phyloP scores from a whole-genome alignment of 2,329 filamentous ascomycete genomes.

The Dryadomyces quercus-mongolicae region DNA sequence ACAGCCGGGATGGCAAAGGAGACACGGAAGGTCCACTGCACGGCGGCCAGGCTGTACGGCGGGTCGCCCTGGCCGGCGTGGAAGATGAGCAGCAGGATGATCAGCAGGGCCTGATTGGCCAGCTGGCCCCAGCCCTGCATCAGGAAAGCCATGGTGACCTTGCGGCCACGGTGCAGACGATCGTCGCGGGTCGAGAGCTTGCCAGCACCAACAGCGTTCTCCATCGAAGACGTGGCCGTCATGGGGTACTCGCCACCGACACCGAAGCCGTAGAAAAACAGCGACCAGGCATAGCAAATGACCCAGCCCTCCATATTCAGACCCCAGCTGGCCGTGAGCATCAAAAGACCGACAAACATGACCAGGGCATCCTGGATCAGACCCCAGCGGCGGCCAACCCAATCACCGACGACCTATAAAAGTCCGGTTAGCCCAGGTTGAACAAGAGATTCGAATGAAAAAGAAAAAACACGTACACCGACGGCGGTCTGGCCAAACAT shows the following conservation, averaged over 20 bases:
- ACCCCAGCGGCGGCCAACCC: slow-evolving; percentile 87
- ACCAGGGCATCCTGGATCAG: slow-evolving; percentile 89
- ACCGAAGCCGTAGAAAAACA: slow-evolving; percentile 73
- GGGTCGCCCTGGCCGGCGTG: slow-evolving; percentile 65
- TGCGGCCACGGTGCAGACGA: slow-evolving; percentile 87
- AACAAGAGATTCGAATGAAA: not conserved
- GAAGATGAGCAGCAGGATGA: slow-evolving; percentile 78
- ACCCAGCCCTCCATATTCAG: slow-evolving; percentile 83
- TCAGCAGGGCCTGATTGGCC: slow-evolving; percentile 82
- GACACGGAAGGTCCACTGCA: slow-evolving; percentile 84
- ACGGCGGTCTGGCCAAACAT: slow-evolving; percentile 87
- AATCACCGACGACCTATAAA: slow-evolving; percentile 49
- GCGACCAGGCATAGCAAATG: slow-evolving; percentile 88
- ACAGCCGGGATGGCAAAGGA: slow-evolving; percentile 86
- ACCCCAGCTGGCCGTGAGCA: slow-evolving; percentile 88
- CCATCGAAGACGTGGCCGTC: slow-evolving; percentile 91
- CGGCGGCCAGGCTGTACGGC: slow-evolving; percentile 65
- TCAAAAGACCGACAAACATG: slow-evolving; percentile 87
- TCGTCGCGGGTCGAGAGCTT: slow-evolving; percentile 85
- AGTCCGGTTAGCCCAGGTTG: too few species aligned
- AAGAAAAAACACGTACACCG: slow-evolving; percentile 41
- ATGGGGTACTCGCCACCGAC: slow-evolving; percentile 90
- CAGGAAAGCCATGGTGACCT: slow-evolving; percentile 89
- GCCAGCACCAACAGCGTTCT: slow-evolving; percentile 75
- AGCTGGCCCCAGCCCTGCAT: slow-evolving; percentile 99